Evolutionary conservation across 441 rosid species (phyloP), one percentile per base, ranked within the genome.

Genomic region (Cnidoscolus chayamansa): DNA sequence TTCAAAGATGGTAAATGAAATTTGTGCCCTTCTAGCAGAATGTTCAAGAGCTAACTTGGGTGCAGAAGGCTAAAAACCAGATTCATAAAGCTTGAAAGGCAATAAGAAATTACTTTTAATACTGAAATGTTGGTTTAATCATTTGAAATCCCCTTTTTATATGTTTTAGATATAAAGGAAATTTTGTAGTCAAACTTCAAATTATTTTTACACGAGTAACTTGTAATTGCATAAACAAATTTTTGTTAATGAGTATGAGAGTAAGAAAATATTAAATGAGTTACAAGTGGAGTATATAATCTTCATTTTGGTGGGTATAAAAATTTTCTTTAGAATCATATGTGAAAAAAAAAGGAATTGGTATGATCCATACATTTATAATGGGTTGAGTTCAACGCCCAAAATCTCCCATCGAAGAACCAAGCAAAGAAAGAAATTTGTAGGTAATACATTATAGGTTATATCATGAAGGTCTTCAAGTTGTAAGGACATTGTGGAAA

Each of bases 111-210:
- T 30, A 40, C 20, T 25, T 40, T 10, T 12, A 50, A 10, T 35
- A 40, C 53, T 53, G n/a, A 48, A 71, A 72, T 59, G 43, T 7
- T 43, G 54, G 47, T 31, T 49, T 49, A 11, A 64, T n/a, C 50
- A 11, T n/a, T 30, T 13, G 35, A 13, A 49, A 37, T 54, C 32
- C 16, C 37, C 37, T 45, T 1, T 40, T 7, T 40, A 3, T 35
- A 19, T 10, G 13, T n/a, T 47, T 9, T 45, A 19, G 57, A 10
- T 16, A 16, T 10, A 56, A 55, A 45, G 8, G 50, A 3, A 65
- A 57, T 6, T 32, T 19, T 37, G 45, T 30, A 56, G 25, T 47
- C 25, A 63, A 54, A 25, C 51, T 43, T 63, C 4, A 19, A 31
- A 49, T 17, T 55, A 25, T 72, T 72, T 13, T 6, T 12, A 37